Percentiles rank a stretch among this genome's conserved stretches.
phyloP scores from a whole-genome alignment of 148 eudicot genomes.

The Cornus kousa region DNA sequence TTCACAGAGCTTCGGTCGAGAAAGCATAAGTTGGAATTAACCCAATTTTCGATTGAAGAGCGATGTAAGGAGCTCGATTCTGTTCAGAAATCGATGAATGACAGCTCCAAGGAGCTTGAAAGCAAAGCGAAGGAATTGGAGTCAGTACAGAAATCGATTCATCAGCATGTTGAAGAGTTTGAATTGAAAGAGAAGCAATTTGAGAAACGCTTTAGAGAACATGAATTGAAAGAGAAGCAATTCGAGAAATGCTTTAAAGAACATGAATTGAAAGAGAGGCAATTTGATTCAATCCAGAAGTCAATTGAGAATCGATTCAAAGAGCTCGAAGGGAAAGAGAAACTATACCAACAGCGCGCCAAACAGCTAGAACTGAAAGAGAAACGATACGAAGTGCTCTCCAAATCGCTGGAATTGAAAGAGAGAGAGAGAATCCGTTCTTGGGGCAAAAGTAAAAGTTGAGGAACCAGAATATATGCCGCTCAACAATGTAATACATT shows the following conservation, averaged over 20 bases:
- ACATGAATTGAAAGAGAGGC: background rate
- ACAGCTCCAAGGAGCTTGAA: background rate
- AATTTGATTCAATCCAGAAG: background rate
- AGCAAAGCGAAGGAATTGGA: background rate
- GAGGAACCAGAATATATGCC: background rate
- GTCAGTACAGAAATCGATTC: background rate
- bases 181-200: too few relatives aligned
- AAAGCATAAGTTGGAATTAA: background rate
- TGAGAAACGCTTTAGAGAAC: too few relatives aligned
- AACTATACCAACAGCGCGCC: background rate
- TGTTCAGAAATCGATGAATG: background rate
- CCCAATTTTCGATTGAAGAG: background rate
- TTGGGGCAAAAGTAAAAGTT: background rate
- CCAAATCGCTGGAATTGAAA: background rate
- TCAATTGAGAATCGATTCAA: background rate
- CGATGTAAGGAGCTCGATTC: background rate
- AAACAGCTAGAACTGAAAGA: background rate
- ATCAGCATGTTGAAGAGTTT: background rate
- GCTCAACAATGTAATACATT: background rate
- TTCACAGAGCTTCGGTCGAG: background rate
- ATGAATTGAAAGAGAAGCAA: background rate
- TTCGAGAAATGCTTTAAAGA: background rate
- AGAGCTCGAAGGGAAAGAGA: background rate
- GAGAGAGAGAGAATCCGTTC: background rate
- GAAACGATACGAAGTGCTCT: background rate